phyloP scores from a whole-genome alignment of 352 stramenopile species.

The Peronospora destructor region DNA sequence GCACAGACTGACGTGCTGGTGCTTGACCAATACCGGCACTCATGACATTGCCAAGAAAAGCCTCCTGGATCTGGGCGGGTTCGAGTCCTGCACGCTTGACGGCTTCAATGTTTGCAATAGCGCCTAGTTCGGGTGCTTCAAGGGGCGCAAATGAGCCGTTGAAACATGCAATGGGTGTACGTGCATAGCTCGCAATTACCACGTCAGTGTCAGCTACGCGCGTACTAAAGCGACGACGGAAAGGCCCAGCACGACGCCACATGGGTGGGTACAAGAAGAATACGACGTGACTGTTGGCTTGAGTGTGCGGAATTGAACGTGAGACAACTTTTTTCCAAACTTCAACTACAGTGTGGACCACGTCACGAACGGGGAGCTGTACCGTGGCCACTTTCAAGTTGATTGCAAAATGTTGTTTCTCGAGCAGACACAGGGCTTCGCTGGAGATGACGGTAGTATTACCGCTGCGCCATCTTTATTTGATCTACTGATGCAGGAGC shows the following conservation, averaged over 20 bases:
- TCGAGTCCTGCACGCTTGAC: constrained; percentile 68
- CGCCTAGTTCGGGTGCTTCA: constrained; percentile 87
- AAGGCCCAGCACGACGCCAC: background rate
- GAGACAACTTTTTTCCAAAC: constrained; percentile 1
- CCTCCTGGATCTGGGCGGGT: constrained; percentile 89
- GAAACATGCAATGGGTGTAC: constrained; percentile 96
- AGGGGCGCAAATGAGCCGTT: constrained; percentile 87
- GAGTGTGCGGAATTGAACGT: constrained; percentile 8
- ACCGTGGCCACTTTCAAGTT: background rate
- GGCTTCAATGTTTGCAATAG: constrained; percentile 86
- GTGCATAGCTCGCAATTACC: constrained; percentile 92
- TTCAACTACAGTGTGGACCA: constrained; percentile 4
- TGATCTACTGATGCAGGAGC: constrained; percentile 84
- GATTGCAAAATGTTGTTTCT: constrained; percentile 60
- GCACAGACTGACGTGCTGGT: constrained; percentile 90
- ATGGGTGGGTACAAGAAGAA: too few species aligned
- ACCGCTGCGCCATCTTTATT: constrained; percentile 56
- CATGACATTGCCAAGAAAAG: constrained; percentile 96
- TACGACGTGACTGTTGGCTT: too few species aligned
- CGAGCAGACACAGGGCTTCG: constrained; percentile 74
- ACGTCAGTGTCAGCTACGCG: constrained; percentile 69
- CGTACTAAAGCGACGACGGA: constrained; percentile 60
- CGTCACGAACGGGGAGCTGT: background rate
- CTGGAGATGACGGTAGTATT: constrained; percentile 7
- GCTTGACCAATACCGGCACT: constrained; percentile 94